A percentile compares a stretch with the other conserved stretches of the same genome.
Conservation (phyloP, 768 basidiomycete species). For the Pholiota conissans region DNA sequence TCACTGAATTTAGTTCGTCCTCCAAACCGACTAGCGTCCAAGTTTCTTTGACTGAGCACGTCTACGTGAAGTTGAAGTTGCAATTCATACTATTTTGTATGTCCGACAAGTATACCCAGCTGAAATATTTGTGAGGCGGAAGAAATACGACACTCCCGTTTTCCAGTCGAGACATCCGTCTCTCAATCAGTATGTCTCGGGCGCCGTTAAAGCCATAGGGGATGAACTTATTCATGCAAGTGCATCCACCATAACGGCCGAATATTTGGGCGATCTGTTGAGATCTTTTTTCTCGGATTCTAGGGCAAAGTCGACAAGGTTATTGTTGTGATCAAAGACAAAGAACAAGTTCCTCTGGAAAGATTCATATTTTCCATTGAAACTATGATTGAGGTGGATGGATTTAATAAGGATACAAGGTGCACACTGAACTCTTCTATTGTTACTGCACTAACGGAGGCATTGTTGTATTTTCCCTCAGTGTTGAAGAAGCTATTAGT, state of each 20-base stretch:
- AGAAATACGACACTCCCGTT: conserved; percentile 89
- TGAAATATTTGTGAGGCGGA: conserved; percentile 82
- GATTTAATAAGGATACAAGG: conserved; percentile 71
- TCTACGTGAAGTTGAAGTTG: conserved; percentile 75
- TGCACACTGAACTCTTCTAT: conserved; percentile 26
- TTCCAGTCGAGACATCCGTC: conserved; percentile 93
- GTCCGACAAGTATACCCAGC: conserved; percentile 89
- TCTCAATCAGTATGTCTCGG: conserved; percentile 87
- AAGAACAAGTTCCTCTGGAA: conserved; percentile 80
- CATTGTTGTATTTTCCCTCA: conserved; percentile 25
- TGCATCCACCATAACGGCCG: not conserved
- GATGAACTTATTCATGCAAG: conserved; percentile 73
- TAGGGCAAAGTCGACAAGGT: conserved; percentile 83
- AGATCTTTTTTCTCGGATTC: not conserved
- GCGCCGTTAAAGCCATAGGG: conserved; percentile 76
- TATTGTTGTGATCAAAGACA: conserved; percentile 82
- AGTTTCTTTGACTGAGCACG: not conserved
- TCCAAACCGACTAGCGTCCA: not conserved
- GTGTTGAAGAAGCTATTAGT: conserved; percentile 73
- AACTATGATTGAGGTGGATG: conserved; percentile 73
- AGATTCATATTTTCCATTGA: conserved; percentile 88
- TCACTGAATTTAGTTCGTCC: conserved; percentile 70
- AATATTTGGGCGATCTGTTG: not conserved
- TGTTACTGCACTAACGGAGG: not conserved
- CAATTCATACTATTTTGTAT: conserved; percentile 90